These are phyloP conservation scores for Helminthosporium solani DNA, from an alignment of 2,329 filamentous ascomycete genomes.

Conservation along the genomic window DNA sequence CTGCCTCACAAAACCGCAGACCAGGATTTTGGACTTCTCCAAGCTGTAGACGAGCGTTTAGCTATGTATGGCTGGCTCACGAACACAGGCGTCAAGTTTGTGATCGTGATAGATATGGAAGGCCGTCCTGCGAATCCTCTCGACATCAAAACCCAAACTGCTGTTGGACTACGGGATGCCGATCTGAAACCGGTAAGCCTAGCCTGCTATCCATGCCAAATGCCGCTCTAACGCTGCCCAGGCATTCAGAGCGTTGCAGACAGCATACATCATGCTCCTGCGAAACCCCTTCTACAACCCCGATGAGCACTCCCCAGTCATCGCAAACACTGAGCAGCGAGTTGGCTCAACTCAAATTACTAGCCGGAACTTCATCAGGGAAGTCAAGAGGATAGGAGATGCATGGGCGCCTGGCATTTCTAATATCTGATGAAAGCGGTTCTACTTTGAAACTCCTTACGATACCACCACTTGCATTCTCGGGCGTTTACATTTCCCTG, in stretches of 20 bases:
- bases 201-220: background rate
- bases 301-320: constrained; percentile 72
- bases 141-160: constrained; percentile 43
- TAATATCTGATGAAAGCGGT: constrained; percentile 48
- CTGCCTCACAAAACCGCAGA: constrained; percentile 70
- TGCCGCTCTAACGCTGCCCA: constrained; percentile 33
- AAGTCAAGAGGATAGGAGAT: constrained; percentile 84
- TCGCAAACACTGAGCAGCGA: constrained; percentile 46
- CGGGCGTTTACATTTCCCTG: constrained; percentile 22
- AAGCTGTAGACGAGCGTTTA: constrained; percentile 89
- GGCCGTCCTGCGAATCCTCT: constrained; percentile 56
- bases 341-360: constrained; percentile 67
- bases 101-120: constrained; percentile 88
- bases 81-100: constrained; percentile 89
- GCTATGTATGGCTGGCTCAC: constrained; percentile 96
- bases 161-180: constrained; percentile 74
- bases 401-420: constrained; percentile 75
- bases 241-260: constrained; percentile 89
- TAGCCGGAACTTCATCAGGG: constrained; percentile 75
- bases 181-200: constrained; percentile 75
- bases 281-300: constrained; percentile 95
- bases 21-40: constrained; percentile 86
- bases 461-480: constrained; percentile 23
- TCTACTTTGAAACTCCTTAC: background rate
- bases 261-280: constrained; percentile 82